Evolutionary conservation across 495 filamentous ascomycete genomes (phyloP), one percentile per base, ranked within the genome.

Genomic region (Annulohypoxylon bovei): DNA sequence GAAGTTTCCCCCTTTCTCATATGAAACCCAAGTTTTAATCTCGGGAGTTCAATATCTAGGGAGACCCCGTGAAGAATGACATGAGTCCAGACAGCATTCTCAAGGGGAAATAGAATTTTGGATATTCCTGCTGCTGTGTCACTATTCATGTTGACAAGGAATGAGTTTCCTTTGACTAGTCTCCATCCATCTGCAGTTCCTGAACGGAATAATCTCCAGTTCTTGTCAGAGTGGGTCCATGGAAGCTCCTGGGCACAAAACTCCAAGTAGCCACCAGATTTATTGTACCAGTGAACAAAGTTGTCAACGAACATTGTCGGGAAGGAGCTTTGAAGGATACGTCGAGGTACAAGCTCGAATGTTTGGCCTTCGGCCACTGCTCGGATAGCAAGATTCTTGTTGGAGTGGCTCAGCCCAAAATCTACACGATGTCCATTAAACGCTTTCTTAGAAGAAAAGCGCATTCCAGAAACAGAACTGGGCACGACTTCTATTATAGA

Each of bases 281-380:
- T 14, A 44, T 86, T 71, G 16, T 87, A 75, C 89, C 89, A 92
- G 64, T 92, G 89, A 0, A 84, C 71, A 62, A 79, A 87, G 22
- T 85, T 68, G 4, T 81, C 49, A 4, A 85, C 59, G 20, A 91
- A 83, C 0, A 75, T 61, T 0, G 20, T 46, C 7, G 89, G 87
- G 14, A 91, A 76, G 47, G 82, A 82, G 0, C 63, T 72, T 0
- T 16, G 12, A 6, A 91, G 79, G 16, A 81, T 33, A 11, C 71
- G 12, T 3, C 60, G 35, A 0, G 87, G 84, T 6, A 91, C 61
- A 0, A 87, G 69, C 68, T 90, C 85, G 4, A 79, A 79, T 0
- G 62, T 56, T 4, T 69, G 62, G 4, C 23, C 44, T 0, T 32
- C 12, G 14, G 47, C 58, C 11, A 32, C 30, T 18, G 67, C 71